Evolutionary conservation across 208 protist genomes (phyloP), one percentile per base, ranked within the genome.

Genomic region (Leishmania tarentolae): DNA sequence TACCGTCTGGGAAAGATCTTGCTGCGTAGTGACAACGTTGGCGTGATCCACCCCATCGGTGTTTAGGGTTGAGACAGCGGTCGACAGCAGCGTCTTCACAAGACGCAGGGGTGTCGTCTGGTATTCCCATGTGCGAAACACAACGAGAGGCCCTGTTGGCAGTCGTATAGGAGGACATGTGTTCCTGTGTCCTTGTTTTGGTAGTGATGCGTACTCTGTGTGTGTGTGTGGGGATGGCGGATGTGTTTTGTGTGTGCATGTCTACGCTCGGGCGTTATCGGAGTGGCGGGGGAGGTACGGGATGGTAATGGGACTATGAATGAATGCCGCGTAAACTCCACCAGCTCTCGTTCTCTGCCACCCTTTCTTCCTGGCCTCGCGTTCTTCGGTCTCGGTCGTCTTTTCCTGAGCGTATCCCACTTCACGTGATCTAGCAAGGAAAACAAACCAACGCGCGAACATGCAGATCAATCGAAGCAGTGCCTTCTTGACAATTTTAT

Each of bases 21-120:
- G 31, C 90, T 99, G 31, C 97, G 96, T 76, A 97, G 95, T 73
- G 96, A 98, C 78, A 98, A 97, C 80, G 92, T 99, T 21, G 91
- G 93, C 44, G 86, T 98, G 5, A 96, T 98, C 79, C 89, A 95
- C 83, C 88, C 92, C 35, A 96, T 98, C 77, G 94, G 94, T 17
- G 93, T 94, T 28, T 97, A 95, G 75, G 8, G 69, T 28, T 31
- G 24, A 73, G 24, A 21, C 69, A 73, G 15, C 28, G 11, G 31
- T 68, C 61, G 40, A 19, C 50, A 46, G 47, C n/a, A 61, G 52
- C 44, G 17, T 35, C 50, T 13, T 42, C 50, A 21, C 52, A 3
- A 15, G 4, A 31, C 24, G 31, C 24, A 40, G 37, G 37, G 4
- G 61, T 40, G 37, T 42, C 31, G 52, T 47, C 3, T 44, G 40